Base-by-base conservation (phyloP, 345 rosid genomes). In the Hibiscus trionum region DNA sequence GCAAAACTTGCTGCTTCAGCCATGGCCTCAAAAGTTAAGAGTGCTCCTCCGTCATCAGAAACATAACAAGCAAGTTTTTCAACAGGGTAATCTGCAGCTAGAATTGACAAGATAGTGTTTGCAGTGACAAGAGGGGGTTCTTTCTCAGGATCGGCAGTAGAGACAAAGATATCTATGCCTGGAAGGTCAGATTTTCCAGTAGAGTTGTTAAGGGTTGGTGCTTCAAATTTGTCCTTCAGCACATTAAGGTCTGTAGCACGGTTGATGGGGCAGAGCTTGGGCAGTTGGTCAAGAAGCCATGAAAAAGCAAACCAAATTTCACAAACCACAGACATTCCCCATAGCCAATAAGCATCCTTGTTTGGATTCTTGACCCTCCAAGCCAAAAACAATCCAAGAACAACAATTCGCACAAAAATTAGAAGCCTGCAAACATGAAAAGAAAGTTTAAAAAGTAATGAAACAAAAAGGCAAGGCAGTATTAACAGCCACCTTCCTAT, bases 1-100 rank as follows among this genome's bases (percentile, higher is more conserved):
- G 98, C 96, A 75, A 88, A 94, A 78, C 98, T 94, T n/a, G 98
- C 98, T 35, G 97, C 98, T 84, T 94, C 98, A 33, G 98, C 98
- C 98, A 94, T 94, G 62, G 98, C 98, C 83, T 94, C 98, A 62
- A 94, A 94, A 1, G 98, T 94, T 39, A 94, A 86, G 81, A 95
- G 97, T 0, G 99, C 96, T 26, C 97, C 97, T 52, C 99, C 99
- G 82, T 95, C 99, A 74, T 95, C 99, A 27, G 99, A 95, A 68
- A 95, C 97, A 81, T 95, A 95, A 79, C 99, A 95, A 66, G 99
- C 81, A 77, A 95, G 97, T 82, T 95, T 95, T 82, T 95, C 99
- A 52, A 90, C 92, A 0, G 99, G 99, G 77, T 89, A 95, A 17
- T 95, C 88, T 50, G 93, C 92, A 57, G 97, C 99, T 50, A 95